Conservation (phyloP, 169 alveolate genomes). For the Plasmodium sp. region DNA sequence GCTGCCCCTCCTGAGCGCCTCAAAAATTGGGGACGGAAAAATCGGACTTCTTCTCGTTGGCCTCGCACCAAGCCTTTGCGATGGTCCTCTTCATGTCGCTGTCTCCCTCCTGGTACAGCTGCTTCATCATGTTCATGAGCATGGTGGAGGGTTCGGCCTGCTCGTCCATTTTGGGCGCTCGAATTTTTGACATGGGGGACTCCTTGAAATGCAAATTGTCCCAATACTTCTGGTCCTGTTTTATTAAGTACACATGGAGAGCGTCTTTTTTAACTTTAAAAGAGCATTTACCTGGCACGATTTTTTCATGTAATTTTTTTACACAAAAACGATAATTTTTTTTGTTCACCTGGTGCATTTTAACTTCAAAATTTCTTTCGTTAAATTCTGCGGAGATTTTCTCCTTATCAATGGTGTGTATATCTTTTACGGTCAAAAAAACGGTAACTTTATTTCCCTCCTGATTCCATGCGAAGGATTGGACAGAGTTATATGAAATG, state of each 20-base stretch:
- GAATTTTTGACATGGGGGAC: slow-evolving; percentile 65
- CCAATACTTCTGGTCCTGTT: slow-evolving; percentile 66
- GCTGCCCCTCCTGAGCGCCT: not conserved
- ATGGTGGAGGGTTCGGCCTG: slow-evolving; percentile 78
- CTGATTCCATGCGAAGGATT: slow-evolving; percentile 71
- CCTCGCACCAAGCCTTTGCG: slow-evolving; percentile 95
- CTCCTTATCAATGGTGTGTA: slow-evolving; percentile 29
- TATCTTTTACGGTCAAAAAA: slow-evolving; percentile 55
- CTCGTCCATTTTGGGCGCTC: slow-evolving; percentile 49
- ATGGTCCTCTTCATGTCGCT: slow-evolving; percentile 95
- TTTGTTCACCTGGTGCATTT: slow-evolving; percentile 42
- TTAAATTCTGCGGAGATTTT: slow-evolving; percentile 43
- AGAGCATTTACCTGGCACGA: slow-evolving; percentile 54
- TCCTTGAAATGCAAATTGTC: slow-evolving; percentile 66
- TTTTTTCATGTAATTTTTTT: slow-evolving; percentile 70
- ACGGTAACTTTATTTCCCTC: slow-evolving; percentile 70
- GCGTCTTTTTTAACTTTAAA: slow-evolving; percentile 51
- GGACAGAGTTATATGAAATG: slow-evolving; percentile 53
- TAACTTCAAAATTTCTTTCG: slow-evolving; percentile 69
- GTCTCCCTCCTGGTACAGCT: slow-evolving; percentile 88
- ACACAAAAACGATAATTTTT: slow-evolving; percentile 74
- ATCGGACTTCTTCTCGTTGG: slow-evolving; percentile 68
- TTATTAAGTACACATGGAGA: slow-evolving; percentile 42
- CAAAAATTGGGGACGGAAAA: slow-evolving; percentile 62
- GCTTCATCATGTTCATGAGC: slow-evolving; percentile 83